Evolutionary conservation across 352 stramenopile genomes (phyloP).

Genomic region (Halophytophthora polymorphica): DNA sequence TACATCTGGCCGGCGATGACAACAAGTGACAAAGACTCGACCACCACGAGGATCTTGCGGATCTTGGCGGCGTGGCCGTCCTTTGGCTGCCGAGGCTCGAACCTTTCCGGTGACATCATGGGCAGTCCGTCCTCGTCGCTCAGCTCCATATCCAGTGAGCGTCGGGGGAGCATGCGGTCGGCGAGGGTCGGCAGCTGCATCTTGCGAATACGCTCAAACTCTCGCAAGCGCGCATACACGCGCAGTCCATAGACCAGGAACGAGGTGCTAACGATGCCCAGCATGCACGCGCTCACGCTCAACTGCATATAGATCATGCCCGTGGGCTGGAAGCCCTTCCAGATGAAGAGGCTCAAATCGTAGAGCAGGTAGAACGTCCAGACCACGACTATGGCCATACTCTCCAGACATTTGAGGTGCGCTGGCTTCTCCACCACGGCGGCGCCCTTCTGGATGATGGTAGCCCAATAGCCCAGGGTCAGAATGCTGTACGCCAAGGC

Average conservation of each 20-base stretch:
- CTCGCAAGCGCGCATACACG: slow-evolving; percentile 10
- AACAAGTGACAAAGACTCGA: slow-evolving; percentile 27
- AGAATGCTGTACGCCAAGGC: slow-evolving; percentile 6
- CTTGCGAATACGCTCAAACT: slow-evolving; percentile 11
- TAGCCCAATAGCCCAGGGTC: slow-evolving; percentile 18
- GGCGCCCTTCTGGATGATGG: slow-evolving; percentile 17
- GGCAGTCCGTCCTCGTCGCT: slow-evolving; percentile 12
- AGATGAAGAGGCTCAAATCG: slow-evolving; percentile 13
- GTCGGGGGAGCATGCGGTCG: slow-evolving; percentile 3
- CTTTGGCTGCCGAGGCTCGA: slow-evolving; percentile 11
- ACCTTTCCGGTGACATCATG: slow-evolving; percentile 11
- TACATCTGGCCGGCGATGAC: slow-evolving; percentile 37
- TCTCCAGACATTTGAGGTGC: slow-evolving; percentile 11
- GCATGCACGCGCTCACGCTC: slow-evolving; percentile 10
- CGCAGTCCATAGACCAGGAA: slow-evolving; percentile 19
- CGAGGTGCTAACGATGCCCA: slow-evolving; percentile 14
- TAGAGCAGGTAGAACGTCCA: slow-evolving; percentile 17
- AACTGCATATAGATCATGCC: slow-evolving; percentile 16
- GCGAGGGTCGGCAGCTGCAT: slow-evolving; percentile 6
- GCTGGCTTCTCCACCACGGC: slow-evolving; percentile 5
- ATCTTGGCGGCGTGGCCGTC: slow-evolving; percentile 38
- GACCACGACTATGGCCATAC: slow-evolving; percentile 8
- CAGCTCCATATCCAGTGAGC: slow-evolving; percentile 11
- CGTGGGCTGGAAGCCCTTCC: slow-evolving; percentile 17
- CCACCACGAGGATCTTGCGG: slow-evolving; percentile 49